Evolutionary conservation across 2,329 filamentous ascomycete species (phyloP), one percentile per base, ranked within the genome.

Genomic region (Corynespora cassiicola): DNA sequence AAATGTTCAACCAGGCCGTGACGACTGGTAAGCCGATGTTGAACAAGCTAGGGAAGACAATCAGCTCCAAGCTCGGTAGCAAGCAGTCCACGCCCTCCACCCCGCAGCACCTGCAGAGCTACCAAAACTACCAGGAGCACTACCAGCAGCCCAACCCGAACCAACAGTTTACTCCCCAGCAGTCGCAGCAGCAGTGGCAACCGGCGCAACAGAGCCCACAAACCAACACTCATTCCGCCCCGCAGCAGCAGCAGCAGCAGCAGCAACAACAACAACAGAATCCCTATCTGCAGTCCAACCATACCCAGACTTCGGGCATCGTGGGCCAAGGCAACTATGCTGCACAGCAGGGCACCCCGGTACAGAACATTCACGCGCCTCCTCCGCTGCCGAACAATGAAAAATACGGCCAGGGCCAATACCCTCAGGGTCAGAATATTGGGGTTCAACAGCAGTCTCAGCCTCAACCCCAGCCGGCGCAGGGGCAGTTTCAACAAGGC

Each of bases 1-100:
- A 57, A 22, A 64, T 64, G 49, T 48, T 68, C 45, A 61, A 68
- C 20, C 63, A 66, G 39, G 64, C 63, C 2, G 61, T 67, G 7
- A 63, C 60, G 2, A 64, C 56, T 0, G 51, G 60, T n/a, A 68
- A 66, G 45, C 64, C 64, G 1, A 61, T 66, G 55, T 20, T 66
- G 33, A 58, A 66, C 39, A 68, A 66, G 42, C 32, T 68, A 24
- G 54, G 58, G 28, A 68, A 68, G 54, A 61, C 58, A 7, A 63
- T 68, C 17, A 65, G 58, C 52, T 64, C 61, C 7, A 63, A 60
- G 42, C 36, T 66, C 16, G 52, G 58, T 7, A 55, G 45, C 36
- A 65, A 65, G 45, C 54, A 50, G 9, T 17, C 52, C 5, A 32
- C 43, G 7, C 46, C 45, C 14, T 38, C 40, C 2, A 55, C 60